Evolutionary conservation across 2,329 filamentous ascomycete genomes (phyloP).

Genomic region (Pyrenophora tritici-repentis): DNA sequence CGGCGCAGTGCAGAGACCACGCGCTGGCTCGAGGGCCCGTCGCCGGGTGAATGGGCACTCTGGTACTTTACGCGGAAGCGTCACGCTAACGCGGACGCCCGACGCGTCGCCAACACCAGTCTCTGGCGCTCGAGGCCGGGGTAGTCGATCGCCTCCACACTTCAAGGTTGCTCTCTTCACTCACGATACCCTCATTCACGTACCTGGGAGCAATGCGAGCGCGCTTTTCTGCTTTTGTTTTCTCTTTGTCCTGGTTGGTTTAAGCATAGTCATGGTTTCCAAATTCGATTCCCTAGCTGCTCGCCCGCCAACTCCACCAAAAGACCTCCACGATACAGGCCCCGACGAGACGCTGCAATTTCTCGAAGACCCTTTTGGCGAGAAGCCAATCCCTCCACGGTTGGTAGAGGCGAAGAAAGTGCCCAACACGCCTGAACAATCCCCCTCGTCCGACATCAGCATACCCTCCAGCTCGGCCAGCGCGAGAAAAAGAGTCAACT

Average conservation of each 20-base stretch:
- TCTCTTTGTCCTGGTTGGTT: conserved; percentile 29
- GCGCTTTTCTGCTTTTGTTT: conserved; percentile 21
- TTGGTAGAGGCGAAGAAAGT: conserved; percentile 23
- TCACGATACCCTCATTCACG: conserved; percentile 13
- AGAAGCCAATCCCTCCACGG: conserved; percentile 36
- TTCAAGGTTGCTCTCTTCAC: conserved; percentile 13
- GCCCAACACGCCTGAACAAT: conserved; percentile 49
- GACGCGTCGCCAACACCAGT: conserved; percentile 25
- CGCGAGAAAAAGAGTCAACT: conserved; percentile 58
- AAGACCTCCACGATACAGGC: conserved; percentile 48
- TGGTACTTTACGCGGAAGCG: conserved; percentile 25
- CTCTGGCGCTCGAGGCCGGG: conserved; percentile 13
- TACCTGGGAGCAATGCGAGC: conserved; percentile 34
- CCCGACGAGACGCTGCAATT: conserved; percentile 50
- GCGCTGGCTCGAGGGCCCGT: conserved; percentile 10
- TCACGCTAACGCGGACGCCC: conserved; percentile 18
- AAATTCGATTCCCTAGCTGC: conserved; percentile 54
- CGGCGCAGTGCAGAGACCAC: neutral
- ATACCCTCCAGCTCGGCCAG: conserved; percentile 37
- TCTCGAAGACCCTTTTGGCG: conserved; percentile 49
- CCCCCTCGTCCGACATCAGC: conserved; percentile 50
- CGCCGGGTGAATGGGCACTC: conserved; percentile 12
- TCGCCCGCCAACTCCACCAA: conserved; percentile 62
- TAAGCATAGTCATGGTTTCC: conserved; percentile 49
- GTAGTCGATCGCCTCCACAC: conserved; percentile 21